Evolutionary conservation across 331 rosid species (phyloP).

Genomic region (Quercus lobata): DNA sequence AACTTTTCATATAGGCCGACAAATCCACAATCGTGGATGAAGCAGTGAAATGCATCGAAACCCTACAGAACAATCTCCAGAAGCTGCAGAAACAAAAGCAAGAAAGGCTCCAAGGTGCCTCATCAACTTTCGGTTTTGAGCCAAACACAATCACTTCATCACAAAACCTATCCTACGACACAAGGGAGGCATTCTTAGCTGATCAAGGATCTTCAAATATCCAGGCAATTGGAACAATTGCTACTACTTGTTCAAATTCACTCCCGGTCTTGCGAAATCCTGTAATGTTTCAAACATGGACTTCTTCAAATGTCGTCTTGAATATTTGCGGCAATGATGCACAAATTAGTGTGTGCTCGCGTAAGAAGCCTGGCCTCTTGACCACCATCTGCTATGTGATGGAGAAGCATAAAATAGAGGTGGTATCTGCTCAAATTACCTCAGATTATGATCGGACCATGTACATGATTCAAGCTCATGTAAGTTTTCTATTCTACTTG

Average conservation of each 20-base stretch:
- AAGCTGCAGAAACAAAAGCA: slow-evolving; percentile 45
- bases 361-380: slow-evolving; percentile 37
- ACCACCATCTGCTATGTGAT: slow-evolving; percentile 45
- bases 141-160: slow-evolving; percentile 13
- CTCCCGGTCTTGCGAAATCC: neutral
- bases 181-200: slow-evolving; percentile 35
- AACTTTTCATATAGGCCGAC: slow-evolving; percentile 39
- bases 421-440: slow-evolving; percentile 37
- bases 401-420: slow-evolving; percentile 44
- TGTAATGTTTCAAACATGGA: slow-evolving; percentile 43
- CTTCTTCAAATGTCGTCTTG: slow-evolving; percentile 45
- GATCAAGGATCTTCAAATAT: slow-evolving; percentile 27
- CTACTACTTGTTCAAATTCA: slow-evolving; percentile 9
- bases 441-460: slow-evolving; percentile 24
- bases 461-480: slow-evolving; percentile 55
- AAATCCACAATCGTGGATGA: slow-evolving; percentile 70
- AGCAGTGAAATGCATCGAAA: slow-evolving; percentile 50
- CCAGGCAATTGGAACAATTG: neutral
- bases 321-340: slow-evolving; percentile 51
- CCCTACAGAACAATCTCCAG: slow-evolving; percentile 32
- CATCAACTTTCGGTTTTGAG: slow-evolving; percentile 6
- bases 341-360: slow-evolving; percentile 41
- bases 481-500: slow-evolving; percentile 21
- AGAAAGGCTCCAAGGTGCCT: slow-evolving; percentile 32
- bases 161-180: slow-evolving; percentile 6